Evolutionary conservation across 176 grass and related monocot genomes (phyloP), one percentile per base, ranked within the genome.

Genomic region (Oryza glumipatula): DNA sequence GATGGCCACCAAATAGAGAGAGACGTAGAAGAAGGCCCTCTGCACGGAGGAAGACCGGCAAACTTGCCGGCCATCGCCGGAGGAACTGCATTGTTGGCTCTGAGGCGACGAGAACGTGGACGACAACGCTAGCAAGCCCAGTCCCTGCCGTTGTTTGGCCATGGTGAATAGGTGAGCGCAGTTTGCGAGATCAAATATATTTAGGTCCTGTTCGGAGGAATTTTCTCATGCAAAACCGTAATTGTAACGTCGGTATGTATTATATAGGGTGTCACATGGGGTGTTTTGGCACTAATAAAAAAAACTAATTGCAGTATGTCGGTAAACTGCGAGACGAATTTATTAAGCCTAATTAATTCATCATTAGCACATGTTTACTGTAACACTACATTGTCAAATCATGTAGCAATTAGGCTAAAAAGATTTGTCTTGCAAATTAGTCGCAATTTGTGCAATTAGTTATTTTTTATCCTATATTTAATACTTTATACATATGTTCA

Each of bases 1-100:
- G 21, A 92, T 71, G 67, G 91, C 91, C 30, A 92, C 87, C n/a
- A 92, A 36, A 63, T 89, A 90, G 21, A 93, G 91, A 2, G 91
- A 93, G 60, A 78, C 1, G 81, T 90, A 93, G 84, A 93, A 90
- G 73, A 85, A 73, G 48, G 15, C 81, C 6, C 52, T 67, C 74
- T 87, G 88, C 9, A 87, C 14, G 3, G 72, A 51, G 39, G 91
- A 69, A 5, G 77, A 17, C 47, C 46, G 8, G 68, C 79, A 86
- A 4, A 11, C 26, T 30, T 58, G 48, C 43, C 2, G 36, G 2
- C 84, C 84, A 21, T 41, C n/a, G 7, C 1, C 11, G 2, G 58
- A 15, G 79, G 19, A 2, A 7, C 28, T 15, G 74, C 84, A 86
- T 11, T 74, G 74, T 3, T 77, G 70, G 33, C 3, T 54, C 22